A percentile compares a stretch with the other conserved stretches of the same genome.
These are phyloP conservation scores for Lavandula angustifolia DNA, from an alignment of 257 asterid genomes.

Conservation along the genomic window DNA sequence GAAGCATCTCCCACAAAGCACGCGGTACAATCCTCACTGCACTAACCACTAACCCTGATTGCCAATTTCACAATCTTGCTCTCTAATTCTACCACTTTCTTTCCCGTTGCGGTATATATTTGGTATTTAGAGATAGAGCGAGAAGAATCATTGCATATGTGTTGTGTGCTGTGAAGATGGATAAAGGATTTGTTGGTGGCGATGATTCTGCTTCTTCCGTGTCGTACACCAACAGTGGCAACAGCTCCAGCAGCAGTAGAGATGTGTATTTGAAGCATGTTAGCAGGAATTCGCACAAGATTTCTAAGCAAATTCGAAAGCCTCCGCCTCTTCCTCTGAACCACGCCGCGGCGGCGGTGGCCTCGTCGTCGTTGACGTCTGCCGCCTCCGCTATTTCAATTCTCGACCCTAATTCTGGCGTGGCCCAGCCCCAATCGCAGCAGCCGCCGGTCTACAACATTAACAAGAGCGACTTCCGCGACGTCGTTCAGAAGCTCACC, in stretches of 20 bases:
- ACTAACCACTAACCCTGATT: slow-evolving; percentile 5
- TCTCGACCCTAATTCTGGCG: slow-evolving; percentile 32
- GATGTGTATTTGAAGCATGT: slow-evolving; percentile 40
- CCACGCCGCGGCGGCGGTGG: not conserved
- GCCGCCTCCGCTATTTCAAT: slow-evolving; percentile 18
- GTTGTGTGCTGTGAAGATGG: slow-evolving; percentile 21
- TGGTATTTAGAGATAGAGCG: slow-evolving; percentile 27
- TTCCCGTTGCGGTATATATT: too few relatives aligned
- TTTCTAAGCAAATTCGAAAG: slow-evolving; percentile 43
- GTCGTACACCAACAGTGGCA: not conserved
- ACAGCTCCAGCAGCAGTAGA: slow-evolving; percentile 2
- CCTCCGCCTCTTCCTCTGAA: slow-evolving; percentile 31
- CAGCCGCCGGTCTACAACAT: slow-evolving; percentile 94
- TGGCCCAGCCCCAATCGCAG: slow-evolving; percentile 40
- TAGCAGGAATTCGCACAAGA: slow-evolving; percentile 42
- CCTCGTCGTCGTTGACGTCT: not conserved
- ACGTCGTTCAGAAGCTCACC: slow-evolving; percentile 87
- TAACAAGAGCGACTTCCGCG: slow-evolving; percentile 79
- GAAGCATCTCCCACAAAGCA: slow-evolving; percentile 21
- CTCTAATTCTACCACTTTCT: slow-evolving; percentile 4
- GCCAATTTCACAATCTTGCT: too few relatives aligned
- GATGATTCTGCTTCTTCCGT: slow-evolving; percentile 28
- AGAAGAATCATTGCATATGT: too few relatives aligned
- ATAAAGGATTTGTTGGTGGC: slow-evolving; percentile 33
- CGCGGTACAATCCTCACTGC: slow-evolving; percentile 27